phyloP scores from a whole-genome alignment of 2,329 filamentous ascomycete species.

The Penicillium sp. region DNA sequence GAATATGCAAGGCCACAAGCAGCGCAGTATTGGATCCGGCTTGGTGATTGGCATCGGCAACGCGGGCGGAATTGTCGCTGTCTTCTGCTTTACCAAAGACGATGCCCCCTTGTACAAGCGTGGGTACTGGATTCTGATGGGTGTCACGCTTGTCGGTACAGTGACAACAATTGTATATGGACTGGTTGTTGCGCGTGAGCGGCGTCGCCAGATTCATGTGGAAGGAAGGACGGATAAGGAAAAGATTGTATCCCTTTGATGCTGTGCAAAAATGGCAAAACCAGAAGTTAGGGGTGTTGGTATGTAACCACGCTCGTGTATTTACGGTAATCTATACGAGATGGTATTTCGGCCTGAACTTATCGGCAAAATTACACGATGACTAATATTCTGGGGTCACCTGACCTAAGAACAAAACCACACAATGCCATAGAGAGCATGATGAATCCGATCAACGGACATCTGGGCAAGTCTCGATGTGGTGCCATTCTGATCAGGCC shows the following conservation, averaged over 20 bases:
- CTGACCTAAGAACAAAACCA: too few relatives aligned
- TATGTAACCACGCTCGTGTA: too few relatives aligned
- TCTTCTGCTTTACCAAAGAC: slow-evolving; percentile 28
- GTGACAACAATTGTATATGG: slow-evolving; percentile 15
- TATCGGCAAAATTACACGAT: too few relatives aligned
- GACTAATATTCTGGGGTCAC: too few relatives aligned
- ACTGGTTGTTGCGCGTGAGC: neutral
- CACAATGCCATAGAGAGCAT: too few relatives aligned
- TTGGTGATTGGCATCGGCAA: slow-evolving; percentile 38
- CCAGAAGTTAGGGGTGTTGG: too few relatives aligned
- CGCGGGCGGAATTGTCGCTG: slow-evolving; percentile 33
- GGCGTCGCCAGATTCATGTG: neutral
- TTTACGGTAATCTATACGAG: too few relatives aligned
- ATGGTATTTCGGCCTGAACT: too few relatives aligned
- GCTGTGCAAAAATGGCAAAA: neutral
- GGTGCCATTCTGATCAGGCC: too few relatives aligned
- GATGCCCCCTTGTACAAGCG: slow-evolving; percentile 30
- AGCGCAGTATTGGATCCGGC: slow-evolving; percentile 33
- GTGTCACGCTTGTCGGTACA: slow-evolving; percentile 14
- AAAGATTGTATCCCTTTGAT: neutral
- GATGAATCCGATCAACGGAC: too few relatives aligned
- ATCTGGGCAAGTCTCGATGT: too few relatives aligned
- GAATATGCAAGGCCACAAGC: slow-evolving; percentile 39
- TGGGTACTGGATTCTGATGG: slow-evolving; percentile 31
- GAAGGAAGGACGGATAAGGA: neutral